Evolutionary conservation across 805 yeast genomes (phyloP), one percentile per base, ranked within the genome.

Genomic region (Zygotorulaspora florentina): DNA sequence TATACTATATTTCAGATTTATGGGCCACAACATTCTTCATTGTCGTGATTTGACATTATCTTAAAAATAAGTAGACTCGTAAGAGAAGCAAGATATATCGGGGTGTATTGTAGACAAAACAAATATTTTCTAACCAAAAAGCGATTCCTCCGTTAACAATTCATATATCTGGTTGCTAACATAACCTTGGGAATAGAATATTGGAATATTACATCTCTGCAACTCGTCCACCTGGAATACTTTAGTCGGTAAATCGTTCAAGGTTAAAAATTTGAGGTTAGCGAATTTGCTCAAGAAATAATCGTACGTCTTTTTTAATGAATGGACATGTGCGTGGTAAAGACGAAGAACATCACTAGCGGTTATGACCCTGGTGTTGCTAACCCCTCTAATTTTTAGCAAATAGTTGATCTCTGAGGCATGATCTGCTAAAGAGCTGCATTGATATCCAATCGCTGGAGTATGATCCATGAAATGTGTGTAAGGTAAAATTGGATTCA

Each of bases 371-470:
- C 47, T 48, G 6, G 52, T 48, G 11, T 36, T n/a, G 3, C 42
- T 27, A 11, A 49, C 41, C 29, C 58, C 31, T 11, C 46, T 50
- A 15, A 39, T 37, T 28, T 59, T 54, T 9, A 55, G 43, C 3
- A 58, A 36, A 5, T 43, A 44, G 40, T 69, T 70, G 25, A 62
- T 55, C 15, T 56, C 54, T 2, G 44, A 38, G 1, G 62, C 56
- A 39, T 61, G 61, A 2, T 53, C 49, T 3, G 54, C 51, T 10
- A 67, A 45, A 12, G 64, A 59, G 33, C 58, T 64, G 2, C 65
- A 55, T 17, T 66, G 60, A 17, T 59, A 67, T 17, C 65, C 65
- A n/a, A 69, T 66, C 2, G 70, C 53, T 8, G 74, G 73, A 40
- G 54, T 59, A 16, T 43, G 49, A 35, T 66, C 72, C 36, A 68